Evolutionary conservation across 1,139 yeast species (phyloP), one percentile per base, ranked within the genome.

Genomic region (Kodamaea sp.): DNA sequence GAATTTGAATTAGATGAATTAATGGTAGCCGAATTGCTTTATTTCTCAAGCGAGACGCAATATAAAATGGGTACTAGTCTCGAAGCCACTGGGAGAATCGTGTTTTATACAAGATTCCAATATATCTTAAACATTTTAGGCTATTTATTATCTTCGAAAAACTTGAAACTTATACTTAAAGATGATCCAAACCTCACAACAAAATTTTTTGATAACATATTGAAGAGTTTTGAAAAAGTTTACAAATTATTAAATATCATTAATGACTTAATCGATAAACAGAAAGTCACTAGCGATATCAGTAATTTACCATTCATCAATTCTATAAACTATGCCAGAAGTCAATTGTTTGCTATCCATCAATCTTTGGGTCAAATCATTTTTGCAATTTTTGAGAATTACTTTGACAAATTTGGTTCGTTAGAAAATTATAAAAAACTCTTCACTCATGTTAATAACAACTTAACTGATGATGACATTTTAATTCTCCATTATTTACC

Each of bases 61-160:
- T 62, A 59, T 32, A 57, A 73, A 31, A 67, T 75, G 25, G 89
- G 86, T 4, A 64, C 80, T 6, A 65, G 74, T 2, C 67, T 81
- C 22, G 53, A 74, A 5, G 95, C 87, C 50, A 73, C 81, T 26
- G 95, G 92, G 1, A 73, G 81, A 47, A 76, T 84, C n/a, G 70
- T 79, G 6, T 88, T 76, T 55, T 86, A 80, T 54, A 63, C 78
- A 40, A 73, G 97, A 49, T 73, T 81, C 38, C 84, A 80, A 53
- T 84, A 78, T 49, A 79, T 89, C 15, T 60, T 90, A 35, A 86
- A 84, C 50, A 78, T 87, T 28, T 69, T 82, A 22, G 79, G 86
- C 6, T 85, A 73, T 53, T 62, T 81, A 30, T 59, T 80, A 24
- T 44, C 64, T 2, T 48, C 53, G n/a, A 47, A 53, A 54, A 70